These are phyloP conservation scores for Lichenothelia convexa DNA, from an alignment of 495 filamentous ascomycete genomes.

Conservation along the genomic window DNA sequence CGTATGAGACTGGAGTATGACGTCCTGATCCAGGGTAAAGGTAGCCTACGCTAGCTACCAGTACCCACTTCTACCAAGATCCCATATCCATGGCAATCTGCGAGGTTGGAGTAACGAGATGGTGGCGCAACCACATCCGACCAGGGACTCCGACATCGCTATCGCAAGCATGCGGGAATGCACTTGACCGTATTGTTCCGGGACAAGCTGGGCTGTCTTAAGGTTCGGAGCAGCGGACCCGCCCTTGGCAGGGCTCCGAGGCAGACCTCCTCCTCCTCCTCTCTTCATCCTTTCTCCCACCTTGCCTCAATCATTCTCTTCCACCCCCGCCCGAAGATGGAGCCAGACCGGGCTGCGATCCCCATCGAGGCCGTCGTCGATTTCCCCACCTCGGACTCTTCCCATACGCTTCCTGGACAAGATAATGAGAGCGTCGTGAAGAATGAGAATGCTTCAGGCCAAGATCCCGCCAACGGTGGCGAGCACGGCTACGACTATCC, in stretches of 20 bases:
- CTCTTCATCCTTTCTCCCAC: slow-evolving; percentile 1
- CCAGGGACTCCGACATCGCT: too few species aligned
- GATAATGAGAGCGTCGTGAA: slow-evolving; percentile 11
- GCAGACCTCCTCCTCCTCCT: slow-evolving; percentile 1
- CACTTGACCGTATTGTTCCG: too few species aligned
- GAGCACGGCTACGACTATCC: slow-evolving; percentile 6
- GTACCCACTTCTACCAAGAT: too few species aligned
- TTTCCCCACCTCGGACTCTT: slow-evolving; percentile 12
- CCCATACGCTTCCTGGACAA: slow-evolving; percentile 11
- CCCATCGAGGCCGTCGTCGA: slow-evolving; percentile 10
- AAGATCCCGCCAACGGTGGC: slow-evolving; percentile 12
- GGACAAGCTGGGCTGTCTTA: too few species aligned
- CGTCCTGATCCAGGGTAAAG: too few species aligned
- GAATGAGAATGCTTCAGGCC: slow-evolving; percentile 12
- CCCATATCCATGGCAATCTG: too few species aligned
- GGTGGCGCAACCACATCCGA: too few species aligned
- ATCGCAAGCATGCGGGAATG: slow-evolving; percentile 3
- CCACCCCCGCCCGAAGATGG: slow-evolving; percentile 6
- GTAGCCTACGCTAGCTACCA: too few species aligned
- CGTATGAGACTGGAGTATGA: too few species aligned
- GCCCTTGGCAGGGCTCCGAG: too few species aligned
- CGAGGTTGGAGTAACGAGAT: too few species aligned
- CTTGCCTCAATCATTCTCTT: slow-evolving; percentile 2
- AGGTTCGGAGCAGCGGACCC: too few species aligned
- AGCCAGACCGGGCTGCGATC: slow-evolving; percentile 10